Conservation (phyloP, 371 early-diverging fungal species). For the Ordospora pajunii region DNA sequence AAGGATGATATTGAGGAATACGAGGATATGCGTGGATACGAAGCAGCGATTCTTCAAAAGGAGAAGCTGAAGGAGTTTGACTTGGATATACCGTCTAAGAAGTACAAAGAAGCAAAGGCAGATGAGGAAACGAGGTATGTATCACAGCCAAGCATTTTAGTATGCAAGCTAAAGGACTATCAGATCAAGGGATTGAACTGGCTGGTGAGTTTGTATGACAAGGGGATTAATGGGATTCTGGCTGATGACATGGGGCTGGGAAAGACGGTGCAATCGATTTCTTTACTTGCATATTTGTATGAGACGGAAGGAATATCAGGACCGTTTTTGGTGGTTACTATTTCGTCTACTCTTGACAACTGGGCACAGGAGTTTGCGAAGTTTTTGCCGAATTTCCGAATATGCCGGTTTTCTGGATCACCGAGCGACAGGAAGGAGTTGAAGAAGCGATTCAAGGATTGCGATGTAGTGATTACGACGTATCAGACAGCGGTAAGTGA, state of each 20-base stretch:
- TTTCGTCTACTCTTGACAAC: conserved; percentile 85
- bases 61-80: background rate
- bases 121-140: conserved; percentile 19
- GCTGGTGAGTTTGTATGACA: conserved; percentile 85
- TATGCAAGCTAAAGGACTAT: conserved; percentile 74
- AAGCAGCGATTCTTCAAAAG: background rate
- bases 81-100: background rate
- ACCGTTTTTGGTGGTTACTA: conserved; percentile 84
- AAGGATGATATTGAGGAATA: background rate
- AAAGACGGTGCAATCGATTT: conserved; percentile 89
- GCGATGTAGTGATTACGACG: conserved; percentile 75
- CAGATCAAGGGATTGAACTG: conserved; percentile 95
- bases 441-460: conserved; percentile 62
- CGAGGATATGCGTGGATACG: conserved; percentile 58
- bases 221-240: conserved; percentile 88
- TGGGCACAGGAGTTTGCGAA: conserved; percentile 85
- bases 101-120: background rate
- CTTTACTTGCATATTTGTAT: conserved; percentile 73
- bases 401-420: conserved; percentile 81
- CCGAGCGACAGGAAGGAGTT: conserved; percentile 73
- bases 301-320: conserved; percentile 76
- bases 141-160: conserved; percentile 72
- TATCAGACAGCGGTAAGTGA: conserved; percentile 82
- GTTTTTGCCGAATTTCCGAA: conserved; percentile 76
- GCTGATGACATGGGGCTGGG: conserved; percentile 95